These are phyloP conservation scores for Anthoceros angustus DNA, from an alignment of 225 moss, liverwort and hornwort genomes.

Conservation along the genomic window DNA sequence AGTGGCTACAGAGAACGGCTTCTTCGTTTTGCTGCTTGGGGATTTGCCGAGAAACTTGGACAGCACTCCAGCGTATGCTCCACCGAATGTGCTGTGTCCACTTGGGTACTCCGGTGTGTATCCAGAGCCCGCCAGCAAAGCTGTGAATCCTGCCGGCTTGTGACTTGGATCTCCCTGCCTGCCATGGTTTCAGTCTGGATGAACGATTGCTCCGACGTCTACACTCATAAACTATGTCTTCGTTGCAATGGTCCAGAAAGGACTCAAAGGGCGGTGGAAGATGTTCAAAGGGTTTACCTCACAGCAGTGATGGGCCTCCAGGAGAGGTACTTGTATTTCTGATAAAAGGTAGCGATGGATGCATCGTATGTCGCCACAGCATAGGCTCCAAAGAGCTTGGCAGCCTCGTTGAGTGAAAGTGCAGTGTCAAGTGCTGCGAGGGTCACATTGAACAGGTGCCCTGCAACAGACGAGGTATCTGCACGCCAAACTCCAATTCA, in stretches of 20 bases:
- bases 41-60: background rate
- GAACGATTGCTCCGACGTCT: background rate
- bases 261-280: background rate
- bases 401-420: conserved; percentile 15
- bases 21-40: background rate
- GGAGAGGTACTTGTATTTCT: conserved; percentile 26
- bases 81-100: background rate
- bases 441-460: conserved; percentile 19
- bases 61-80: background rate
- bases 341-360: conserved; percentile 21
- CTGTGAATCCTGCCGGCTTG: background rate
- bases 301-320: conserved; percentile 27
- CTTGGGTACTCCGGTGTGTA: background rate
- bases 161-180: background rate
- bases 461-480: conserved; percentile 18
- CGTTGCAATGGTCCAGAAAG: background rate
- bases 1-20: background rate
- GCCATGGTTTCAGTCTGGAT: background rate
- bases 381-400: conserved; percentile 17
- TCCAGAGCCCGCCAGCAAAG: background rate
- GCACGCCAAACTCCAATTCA: background rate
- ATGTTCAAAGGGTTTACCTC: conserved; percentile 10
- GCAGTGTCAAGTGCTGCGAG: conserved; percentile 14
- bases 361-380: conserved; percentile 17
- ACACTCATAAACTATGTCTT: background rate